Evolutionary conservation across 495 filamentous ascomycete genomes (phyloP).

Genomic region (Polyplosphaeria fusca): DNA sequence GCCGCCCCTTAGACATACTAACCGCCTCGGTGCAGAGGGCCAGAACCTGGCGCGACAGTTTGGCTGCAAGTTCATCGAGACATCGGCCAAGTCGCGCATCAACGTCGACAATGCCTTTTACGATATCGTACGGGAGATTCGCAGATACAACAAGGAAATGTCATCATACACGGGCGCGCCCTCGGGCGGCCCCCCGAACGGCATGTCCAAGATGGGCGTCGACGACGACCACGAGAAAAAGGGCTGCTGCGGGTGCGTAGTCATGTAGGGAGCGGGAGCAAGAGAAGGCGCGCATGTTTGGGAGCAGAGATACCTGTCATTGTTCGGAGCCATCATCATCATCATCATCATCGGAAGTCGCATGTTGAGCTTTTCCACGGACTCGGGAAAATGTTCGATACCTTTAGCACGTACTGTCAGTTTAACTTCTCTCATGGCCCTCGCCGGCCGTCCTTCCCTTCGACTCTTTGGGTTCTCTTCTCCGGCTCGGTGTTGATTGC

Average conservation of each 20-base stretch:
- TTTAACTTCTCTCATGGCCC: slow-evolving; percentile 26
- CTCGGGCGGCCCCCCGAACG: slow-evolving; percentile 57
- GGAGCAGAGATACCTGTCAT: slow-evolving; percentile 24
- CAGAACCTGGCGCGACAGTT: slow-evolving; percentile 80
- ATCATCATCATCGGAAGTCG: slow-evolving; percentile 13
- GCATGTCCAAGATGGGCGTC: slow-evolving; percentile 72
- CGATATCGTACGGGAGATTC: slow-evolving; percentile 94
- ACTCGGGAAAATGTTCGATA: slow-evolving; percentile 24
- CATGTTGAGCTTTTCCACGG: slow-evolving; percentile 15
- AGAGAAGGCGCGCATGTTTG: slow-evolving; percentile 9
- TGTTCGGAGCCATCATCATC: slow-evolving; percentile 20
- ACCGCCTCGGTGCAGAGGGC: slow-evolving; percentile 64
- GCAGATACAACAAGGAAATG: slow-evolving; percentile 97
- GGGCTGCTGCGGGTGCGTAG: slow-evolving; percentile 82
- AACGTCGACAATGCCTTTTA: slow-evolving; percentile 98
- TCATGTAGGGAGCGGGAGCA: slow-evolving; percentile 65
- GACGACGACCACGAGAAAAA: slow-evolving; percentile 64
- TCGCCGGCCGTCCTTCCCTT: slow-evolving; percentile 25
- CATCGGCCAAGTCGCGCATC: slow-evolving; percentile 94
- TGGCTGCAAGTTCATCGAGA: slow-evolving; percentile 97
- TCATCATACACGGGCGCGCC: slow-evolving; percentile 72
- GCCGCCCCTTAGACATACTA: slow-evolving; percentile 8
- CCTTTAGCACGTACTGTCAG: slow-evolving; percentile 30
- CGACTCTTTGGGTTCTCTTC: slow-evolving; percentile 19
- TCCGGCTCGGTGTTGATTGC: slow-evolving; percentile 33